Base-by-base conservation (phyloP, 768 basidiomycete genomes). In the Mycena sanguinolenta region DNA sequence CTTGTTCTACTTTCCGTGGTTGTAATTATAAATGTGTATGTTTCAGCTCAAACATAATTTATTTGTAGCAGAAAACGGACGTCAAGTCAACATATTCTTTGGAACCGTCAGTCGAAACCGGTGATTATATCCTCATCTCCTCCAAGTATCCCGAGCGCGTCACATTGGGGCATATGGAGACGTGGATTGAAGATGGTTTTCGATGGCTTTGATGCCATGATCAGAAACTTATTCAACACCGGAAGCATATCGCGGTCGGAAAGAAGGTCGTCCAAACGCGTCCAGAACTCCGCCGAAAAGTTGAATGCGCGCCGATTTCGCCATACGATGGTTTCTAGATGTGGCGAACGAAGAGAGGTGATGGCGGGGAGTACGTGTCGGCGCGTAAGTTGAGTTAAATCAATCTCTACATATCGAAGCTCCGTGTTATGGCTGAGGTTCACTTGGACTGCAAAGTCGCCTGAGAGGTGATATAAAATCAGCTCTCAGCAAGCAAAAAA, bases 271-370 rank as follows among this genome's bases (percentile, higher is more conserved):
- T 72, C 71, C 52, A 72, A 50, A 19, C 34, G 52, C 0, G 42
- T 4, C 71, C 71, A 72, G 16, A 46, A 25, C 49, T 57, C 60
- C 30, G 57, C 30, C 27, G 58, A 21, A 10, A 54, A n/a, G 27
- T 65, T 34, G 52, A 68, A 68, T n/a, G 62, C 38, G 5, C 39
- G 46, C 3, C 66, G 65, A 19, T n/a, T 72, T 13, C 66, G 66
- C 71, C 71, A 72, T 8, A 72, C 58, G 32, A 72, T 39, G 21
- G 44, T 49, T 44, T 72, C 71, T 7, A 72, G 16, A 16, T 55
- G 36, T 27, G 58, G 63, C 0, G 71, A 57, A 8, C 42, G n/a
- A 23, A 72, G 13, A 27, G 62, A 54, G 30, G 38, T 17, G 21
- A 68, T 9, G 19, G 54, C 57, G 32, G 50, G 63, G 2, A 68